phyloP scores from a whole-genome alignment of 306 rosid genomes.

The Casuarina cunninghamiana region DNA sequence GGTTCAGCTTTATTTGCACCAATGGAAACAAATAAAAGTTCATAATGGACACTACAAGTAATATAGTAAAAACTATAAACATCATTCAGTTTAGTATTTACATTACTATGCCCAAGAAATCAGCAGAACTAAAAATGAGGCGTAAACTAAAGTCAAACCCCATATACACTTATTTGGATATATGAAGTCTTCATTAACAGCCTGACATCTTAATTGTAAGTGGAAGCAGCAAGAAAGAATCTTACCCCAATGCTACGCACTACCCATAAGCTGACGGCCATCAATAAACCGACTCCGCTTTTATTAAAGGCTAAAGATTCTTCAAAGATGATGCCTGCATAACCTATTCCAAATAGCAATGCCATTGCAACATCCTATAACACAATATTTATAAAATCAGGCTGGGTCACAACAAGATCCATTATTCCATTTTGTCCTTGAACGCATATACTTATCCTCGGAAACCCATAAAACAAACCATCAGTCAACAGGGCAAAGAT shows the following conservation, averaged over 20 bases:
- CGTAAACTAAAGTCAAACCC: background rate
- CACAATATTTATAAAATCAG: slow-evolving; percentile 19
- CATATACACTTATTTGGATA: background rate
- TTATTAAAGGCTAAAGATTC: slow-evolving; percentile 94
- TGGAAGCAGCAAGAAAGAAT: slow-evolving; percentile 15
- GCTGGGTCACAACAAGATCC: slow-evolving; percentile 12
- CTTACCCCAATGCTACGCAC: slow-evolving; percentile 90
- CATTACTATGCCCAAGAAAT: background rate
- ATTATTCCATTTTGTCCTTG: background rate
- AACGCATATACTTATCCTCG: slow-evolving; percentile 8
- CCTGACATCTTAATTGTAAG: background rate
- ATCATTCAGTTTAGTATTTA: background rate
- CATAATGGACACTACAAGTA: background rate
- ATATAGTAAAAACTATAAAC: background rate
- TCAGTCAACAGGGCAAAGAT: slow-evolving; percentile 23
- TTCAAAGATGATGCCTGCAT: slow-evolving; percentile 95
- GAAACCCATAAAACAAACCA: slow-evolving; percentile 13
- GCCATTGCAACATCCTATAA: slow-evolving; percentile 90
- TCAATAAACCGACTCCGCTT: slow-evolving; percentile 91
- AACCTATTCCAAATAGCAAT: slow-evolving; percentile 83
- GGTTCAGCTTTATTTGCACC: background rate
- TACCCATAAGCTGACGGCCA: slow-evolving; percentile 97
- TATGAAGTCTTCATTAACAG: background rate
- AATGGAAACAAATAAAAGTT: background rate
- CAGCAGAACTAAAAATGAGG: background rate